Conservation (phyloP, 2,329 filamentous ascomycete genomes). For the Albifimbria verrucaria region DNA sequence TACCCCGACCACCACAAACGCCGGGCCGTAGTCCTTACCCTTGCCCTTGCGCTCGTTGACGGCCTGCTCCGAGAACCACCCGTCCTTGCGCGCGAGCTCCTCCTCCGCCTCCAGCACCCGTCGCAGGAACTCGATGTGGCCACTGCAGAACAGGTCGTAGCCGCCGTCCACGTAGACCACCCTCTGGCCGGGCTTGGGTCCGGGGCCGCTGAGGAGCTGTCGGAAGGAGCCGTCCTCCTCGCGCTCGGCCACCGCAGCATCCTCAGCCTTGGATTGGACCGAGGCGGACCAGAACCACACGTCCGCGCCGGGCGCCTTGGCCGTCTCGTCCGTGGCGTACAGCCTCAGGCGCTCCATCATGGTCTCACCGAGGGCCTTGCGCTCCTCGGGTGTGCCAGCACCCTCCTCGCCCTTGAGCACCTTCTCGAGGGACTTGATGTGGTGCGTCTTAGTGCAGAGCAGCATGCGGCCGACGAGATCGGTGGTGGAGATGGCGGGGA, state of each 20-base stretch:
- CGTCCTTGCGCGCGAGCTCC: conserved; percentile 59
- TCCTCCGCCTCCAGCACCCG: conserved; percentile 73
- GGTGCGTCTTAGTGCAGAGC: conserved; percentile 90
- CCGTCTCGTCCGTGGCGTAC: conserved; percentile 85
- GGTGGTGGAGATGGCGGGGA: conserved; percentile 94
- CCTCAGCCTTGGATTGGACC: conserved; percentile 40
- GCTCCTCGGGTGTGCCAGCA: conserved; percentile 65
- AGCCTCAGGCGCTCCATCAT: conserved; percentile 77
- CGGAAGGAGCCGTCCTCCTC: conserved; percentile 65
- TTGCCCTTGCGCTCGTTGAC: conserved; percentile 60
- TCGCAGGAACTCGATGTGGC: conserved; percentile 92
- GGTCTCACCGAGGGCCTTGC: conserved; percentile 56
- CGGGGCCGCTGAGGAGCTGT: conserved; percentile 67
- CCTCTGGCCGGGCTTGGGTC: conserved; percentile 71
- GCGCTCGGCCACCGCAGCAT: conserved; percentile 25
- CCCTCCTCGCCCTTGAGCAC: conserved; percentile 70
- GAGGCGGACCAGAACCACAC: conserved; percentile 80
- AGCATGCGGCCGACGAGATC: conserved; percentile 98
- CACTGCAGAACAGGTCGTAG: conserved; percentile 94
- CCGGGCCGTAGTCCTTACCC: conserved; percentile 74
- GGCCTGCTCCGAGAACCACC: conserved; percentile 71
- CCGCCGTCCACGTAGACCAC: conserved; percentile 95
- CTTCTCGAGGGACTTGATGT: conserved; percentile 75
- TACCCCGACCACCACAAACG: conserved; percentile 87
- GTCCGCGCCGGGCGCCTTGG: conserved; percentile 71